Evolutionary conservation across 2,329 filamentous ascomycete species (phyloP), one percentile per base, ranked within the genome.

Genomic region (Hypoxylon sp.): DNA sequence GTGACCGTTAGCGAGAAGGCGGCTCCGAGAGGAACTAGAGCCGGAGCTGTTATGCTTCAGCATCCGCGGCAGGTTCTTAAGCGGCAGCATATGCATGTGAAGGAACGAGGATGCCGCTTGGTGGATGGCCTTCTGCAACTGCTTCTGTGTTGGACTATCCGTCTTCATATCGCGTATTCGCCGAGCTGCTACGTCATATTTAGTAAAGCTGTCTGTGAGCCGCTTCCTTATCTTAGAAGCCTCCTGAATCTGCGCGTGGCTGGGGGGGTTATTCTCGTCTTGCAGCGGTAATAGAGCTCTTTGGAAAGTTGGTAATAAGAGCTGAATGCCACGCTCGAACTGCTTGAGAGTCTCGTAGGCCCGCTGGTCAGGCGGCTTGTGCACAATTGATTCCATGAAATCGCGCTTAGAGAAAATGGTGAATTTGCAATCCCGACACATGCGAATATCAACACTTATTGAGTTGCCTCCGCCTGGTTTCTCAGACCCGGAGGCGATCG

Each of bases 161-260:
- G 92, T 92, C 14, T 90, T 90, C 53, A 97, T 82, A 75, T 97
- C 93, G 31, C 94, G 89, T 63, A 98, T 89, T 2, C 94, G 88
- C 70, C 92, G 90, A 2, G 94, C 94, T 0, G 94, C 93, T 2
- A 89, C 84, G 74, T 97, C 93, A 78, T 97, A 97, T 75, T 97
- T 95, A 10, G 90, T 88, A 76, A 98, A 97, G 7, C 93, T 92
- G 75, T 97, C 95, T 65, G 94, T 95, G 0, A 98, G 85, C 22
- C 94, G 88, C 79, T 94, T 97, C n/a, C 95, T 91, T 10, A 97
- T 92, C 80, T 96, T 97, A 49, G 91, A 91, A 0, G 95, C 95
- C 74, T 97, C 94, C 59, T 92, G 87, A 49, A 97, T 90, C 77
- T 97, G 93, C 4, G 89, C 84, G 6, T 85, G 86, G 1, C 83